Evolutionary conservation across 2,329 filamentous ascomycete species (phyloP), one percentile per base, ranked within the genome.

Genomic region (Fusarium domesticum): DNA sequence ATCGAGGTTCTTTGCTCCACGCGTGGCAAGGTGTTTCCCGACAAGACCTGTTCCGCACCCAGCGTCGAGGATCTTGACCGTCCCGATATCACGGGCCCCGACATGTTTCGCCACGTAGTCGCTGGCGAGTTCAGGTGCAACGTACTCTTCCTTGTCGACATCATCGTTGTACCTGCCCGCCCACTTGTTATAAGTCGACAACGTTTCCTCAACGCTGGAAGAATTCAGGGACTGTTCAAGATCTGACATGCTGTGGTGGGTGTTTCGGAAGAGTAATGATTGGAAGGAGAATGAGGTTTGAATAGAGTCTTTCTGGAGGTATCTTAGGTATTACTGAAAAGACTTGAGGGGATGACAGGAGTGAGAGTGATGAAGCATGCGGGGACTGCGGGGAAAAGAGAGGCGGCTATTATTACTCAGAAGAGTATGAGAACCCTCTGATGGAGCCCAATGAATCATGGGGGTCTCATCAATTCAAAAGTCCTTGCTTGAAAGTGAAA

Each of bases 41-140:
- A 75, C 74, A 6, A 76, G 66, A 0, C 75, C 75, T 0, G 73
- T 78, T 5, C 75, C 75, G 41, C 74, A 77, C 5, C 75, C 75
- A 10, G 74, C 74, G 41, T 78, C 75, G 0, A 76, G 64, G 35
- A 77, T 70, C 10, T 40, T 45, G 1, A 30, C 32, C 0, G 15
- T 7, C 6, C 11, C 28, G 2, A 53, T 35, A 6, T 25, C 18
- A 7, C 15, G 18, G 6, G 45, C 6, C 60, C 23, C 37, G 6
- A 60, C 31, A 47, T 38, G 14, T 7, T 59, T 5, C 48, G 59
- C 38, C 48, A 70, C 35, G 37, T 62, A 19, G 49, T 64, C 50
- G 52, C 66, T 20, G 42, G 67, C 53, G 20, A 63, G 18, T 28
- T 45, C n/a, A 56, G 71, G 71, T 53, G 72, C 56, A 60, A 70